Base-by-base conservation (phyloP, 768 basidiomycete genomes). In the Hypholoma sublateritium region DNA sequence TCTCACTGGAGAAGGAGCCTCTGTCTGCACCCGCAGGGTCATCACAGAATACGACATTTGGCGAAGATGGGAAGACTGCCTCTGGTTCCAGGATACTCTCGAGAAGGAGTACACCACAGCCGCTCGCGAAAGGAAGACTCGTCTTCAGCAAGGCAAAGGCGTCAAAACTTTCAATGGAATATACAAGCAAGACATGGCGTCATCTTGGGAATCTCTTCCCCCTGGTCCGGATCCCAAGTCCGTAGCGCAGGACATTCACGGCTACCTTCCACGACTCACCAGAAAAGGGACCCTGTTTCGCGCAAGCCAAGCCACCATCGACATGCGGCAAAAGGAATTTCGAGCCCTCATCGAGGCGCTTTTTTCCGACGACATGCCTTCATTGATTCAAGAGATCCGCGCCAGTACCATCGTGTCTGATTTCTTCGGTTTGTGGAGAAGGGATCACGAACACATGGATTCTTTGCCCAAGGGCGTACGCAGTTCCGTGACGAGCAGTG, bases 201-300 rank as follows among this genome's bases (percentile, higher is more conserved):
- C 91, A 1, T 93, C 91, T 13, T 93, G 88, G 77, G 91, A 93
- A 51, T 92, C 90, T 1, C 78, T 93, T 17, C 91, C 91, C 12
- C 87, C 88, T 6, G 91, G 90, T 7, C 91, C 91, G n/a, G 80
- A 90, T 63, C 89, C 89, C 5, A 82, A 80, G 47, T 85, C 86
- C 13, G 80, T 93, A 42, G 84, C 85, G n/a, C 80, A 76, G 50
- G 82, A 89, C 57, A 79, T 92, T 41, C 89, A 91, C 63, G 62
- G 80, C 5, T 71, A 84, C 63, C 66, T 93, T 2, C 91, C 91
- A 17, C 77, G 76, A 53, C 77, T 93, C 39, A 81, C 83, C 2
- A 89, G 86, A 71, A 89, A 86, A 65, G 86, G 82, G 3, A 85
- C 85, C 0, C 62, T 93, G 41, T 93, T 93, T 69, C 82, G 86